Conservation (phyloP, 805 yeast genomes). For the Spathaspora passalidarum region DNA sequence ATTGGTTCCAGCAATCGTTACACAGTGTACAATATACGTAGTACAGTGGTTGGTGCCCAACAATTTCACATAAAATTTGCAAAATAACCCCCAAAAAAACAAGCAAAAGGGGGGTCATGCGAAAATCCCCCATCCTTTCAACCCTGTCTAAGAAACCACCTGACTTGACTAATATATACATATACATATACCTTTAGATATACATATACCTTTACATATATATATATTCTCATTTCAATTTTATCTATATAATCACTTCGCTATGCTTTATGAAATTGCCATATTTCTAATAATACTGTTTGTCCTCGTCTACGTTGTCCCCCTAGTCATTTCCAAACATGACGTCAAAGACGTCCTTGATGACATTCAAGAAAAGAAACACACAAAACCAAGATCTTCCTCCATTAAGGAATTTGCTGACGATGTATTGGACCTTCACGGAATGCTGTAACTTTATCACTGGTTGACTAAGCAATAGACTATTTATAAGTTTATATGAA, state of each 20-base stretch:
- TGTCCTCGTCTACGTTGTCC: background rate
- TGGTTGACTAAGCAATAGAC: background rate
- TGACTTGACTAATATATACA: no score
- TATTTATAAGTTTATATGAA: no score
- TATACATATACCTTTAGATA: no score
- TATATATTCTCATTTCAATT: background rate
- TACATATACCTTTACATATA: background rate
- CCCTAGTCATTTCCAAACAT: background rate
- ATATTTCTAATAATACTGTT: background rate
- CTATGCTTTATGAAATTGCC: background rate
- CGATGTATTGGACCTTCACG: background rate
- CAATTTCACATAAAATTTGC: background rate
- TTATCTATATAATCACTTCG: background rate
- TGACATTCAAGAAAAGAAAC: background rate
- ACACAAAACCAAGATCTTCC: background rate
- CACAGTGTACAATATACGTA: no score
- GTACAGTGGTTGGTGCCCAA: no score
- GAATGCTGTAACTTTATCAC: background rate
- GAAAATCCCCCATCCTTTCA: no score
- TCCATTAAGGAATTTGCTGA: background rate
- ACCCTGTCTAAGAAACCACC: no score
- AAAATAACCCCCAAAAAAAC: background rate
- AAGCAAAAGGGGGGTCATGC: background rate
- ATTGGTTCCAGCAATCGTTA: no score
- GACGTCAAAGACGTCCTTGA: background rate